phyloP scores from a whole-genome alignment of 1,139 yeast species.

The Protomyces lactucae-debilis region DNA sequence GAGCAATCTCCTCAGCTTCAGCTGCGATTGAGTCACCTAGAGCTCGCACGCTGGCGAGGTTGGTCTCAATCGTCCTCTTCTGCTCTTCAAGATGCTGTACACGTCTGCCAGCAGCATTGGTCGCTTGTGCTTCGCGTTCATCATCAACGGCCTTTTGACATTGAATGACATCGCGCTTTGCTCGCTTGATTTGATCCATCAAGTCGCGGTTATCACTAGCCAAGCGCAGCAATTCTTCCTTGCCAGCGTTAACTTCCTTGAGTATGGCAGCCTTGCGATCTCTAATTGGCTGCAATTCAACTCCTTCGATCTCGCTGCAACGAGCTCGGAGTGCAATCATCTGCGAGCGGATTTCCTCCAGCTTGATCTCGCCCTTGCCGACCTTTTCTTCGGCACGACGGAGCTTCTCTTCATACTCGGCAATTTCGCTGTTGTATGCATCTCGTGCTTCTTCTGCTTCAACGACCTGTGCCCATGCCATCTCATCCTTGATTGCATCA shows the following conservation, averaged over 20 bases:
- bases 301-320: neutral
- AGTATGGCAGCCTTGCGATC: neutral
- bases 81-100: conserved; percentile 27
- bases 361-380: neutral
- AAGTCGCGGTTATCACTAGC: conserved; percentile 8
- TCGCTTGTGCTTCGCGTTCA: conserved; percentile 7
- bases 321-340: conserved; percentile 3
- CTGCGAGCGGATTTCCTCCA: neutral
- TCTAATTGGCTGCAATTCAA: neutral
- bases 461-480: conserved; percentile 12
- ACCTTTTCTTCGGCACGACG: neutral
- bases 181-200: conserved; percentile 8
- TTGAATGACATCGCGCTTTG: conserved; percentile 9
- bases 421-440: conserved; percentile 45
- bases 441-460: conserved; percentile 18
- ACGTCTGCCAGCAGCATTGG: conserved; percentile 15
- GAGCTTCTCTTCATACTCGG: neutral
- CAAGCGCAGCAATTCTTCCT: conserved; percentile 1
- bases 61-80: neutral
- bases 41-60: conserved; percentile 41
- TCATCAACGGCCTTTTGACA: conserved; percentile 1
- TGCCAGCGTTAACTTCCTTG: conserved; percentile 1
- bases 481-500: conserved; percentile 13
- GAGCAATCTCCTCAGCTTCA: neutral
- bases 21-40: neutral